These are phyloP conservation scores for Diaporthe destruens DNA, from an alignment of 2,329 filamentous ascomycete species.

Conservation along the genomic window DNA sequence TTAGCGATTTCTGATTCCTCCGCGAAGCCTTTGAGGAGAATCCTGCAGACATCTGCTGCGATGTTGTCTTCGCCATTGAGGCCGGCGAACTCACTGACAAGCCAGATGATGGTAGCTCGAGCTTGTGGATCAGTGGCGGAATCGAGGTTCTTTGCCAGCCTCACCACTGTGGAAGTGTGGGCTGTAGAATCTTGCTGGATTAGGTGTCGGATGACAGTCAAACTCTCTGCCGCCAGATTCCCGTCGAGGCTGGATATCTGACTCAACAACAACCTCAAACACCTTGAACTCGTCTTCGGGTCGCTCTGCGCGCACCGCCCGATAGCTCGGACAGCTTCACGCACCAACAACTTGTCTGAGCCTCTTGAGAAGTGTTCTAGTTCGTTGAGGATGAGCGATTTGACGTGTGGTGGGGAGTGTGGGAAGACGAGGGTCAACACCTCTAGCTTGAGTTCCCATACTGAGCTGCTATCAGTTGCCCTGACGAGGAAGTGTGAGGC, in stretches of 20 bases:
- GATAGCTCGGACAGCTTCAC: constrained; percentile 91
- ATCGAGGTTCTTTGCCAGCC: constrained; percentile 91
- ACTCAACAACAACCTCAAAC: constrained; percentile 83
- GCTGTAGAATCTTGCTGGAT: constrained; percentile 90
- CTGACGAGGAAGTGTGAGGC: constrained; percentile 90
- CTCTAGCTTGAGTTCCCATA: constrained; percentile 94
- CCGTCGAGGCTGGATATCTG: constrained; percentile 92
- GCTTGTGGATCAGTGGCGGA: constrained; percentile 88
- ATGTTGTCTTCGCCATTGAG: constrained; percentile 86
- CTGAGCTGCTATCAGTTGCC: constrained; percentile 80
- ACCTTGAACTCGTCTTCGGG: constrained; percentile 77
- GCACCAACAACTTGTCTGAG: constrained; percentile 80
- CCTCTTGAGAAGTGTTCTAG: constrained; percentile 91
- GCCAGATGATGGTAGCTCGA: constrained; percentile 95
- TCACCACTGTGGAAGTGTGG: constrained; percentile 87
- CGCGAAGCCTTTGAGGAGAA: constrained; percentile 86
- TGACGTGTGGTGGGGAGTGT: constrained; percentile 78
- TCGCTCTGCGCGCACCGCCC: constrained; percentile 91
- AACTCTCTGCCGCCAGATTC: constrained; percentile 87
- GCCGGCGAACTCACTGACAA: constrained; percentile 93
- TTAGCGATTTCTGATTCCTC: constrained; percentile 89
- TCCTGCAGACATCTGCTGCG: constrained; percentile 90
- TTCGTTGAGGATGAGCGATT: constrained; percentile 90
- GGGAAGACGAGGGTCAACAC: constrained; percentile 92
- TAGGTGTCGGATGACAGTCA: constrained; percentile 94